phyloP scores from a whole-genome alignment of 495 filamentous ascomycete species.

The Aspergillus homomorphus region DNA sequence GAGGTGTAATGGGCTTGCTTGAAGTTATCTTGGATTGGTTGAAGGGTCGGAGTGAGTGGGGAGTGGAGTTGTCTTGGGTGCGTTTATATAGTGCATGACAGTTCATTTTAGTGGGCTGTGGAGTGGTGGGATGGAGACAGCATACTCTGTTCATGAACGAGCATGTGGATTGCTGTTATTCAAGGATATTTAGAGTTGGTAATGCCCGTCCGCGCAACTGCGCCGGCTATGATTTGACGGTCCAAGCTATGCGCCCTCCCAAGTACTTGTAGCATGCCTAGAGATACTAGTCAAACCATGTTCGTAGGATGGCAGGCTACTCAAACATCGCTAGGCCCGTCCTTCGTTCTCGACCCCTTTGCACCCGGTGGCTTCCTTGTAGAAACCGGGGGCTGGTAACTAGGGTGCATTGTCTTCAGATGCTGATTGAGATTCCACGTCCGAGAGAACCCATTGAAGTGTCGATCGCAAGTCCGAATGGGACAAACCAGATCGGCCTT shows the following conservation, averaged over 20 bases:
- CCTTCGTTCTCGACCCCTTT: background rate
- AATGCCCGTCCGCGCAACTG: too few species aligned
- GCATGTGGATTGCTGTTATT: too few species aligned
- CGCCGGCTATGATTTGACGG: too few species aligned
- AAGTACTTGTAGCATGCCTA: too few species aligned
- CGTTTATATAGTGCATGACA: too few species aligned
- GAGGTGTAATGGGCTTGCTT: conserved; percentile 6
- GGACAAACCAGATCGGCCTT: conserved; percentile 36
- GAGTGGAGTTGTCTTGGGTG: background rate
- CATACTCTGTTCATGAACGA: too few species aligned
- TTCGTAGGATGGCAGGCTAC: too few species aligned
- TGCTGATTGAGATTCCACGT: conserved; percentile 42
- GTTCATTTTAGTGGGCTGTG: too few species aligned
- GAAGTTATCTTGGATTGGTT: background rate
- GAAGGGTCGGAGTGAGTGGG: background rate
- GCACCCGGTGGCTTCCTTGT: conserved; percentile 2
- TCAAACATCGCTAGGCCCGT: background rate
- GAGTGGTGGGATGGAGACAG: too few species aligned
- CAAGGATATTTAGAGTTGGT: too few species aligned
- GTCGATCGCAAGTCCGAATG: conserved; percentile 26
- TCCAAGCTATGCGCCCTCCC: too few species aligned
- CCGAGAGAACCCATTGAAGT: conserved; percentile 35
- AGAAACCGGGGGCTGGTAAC: conserved; percentile 10
- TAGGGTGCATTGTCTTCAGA: conserved; percentile 33
- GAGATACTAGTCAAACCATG: too few species aligned